Evolutionary conservation across 2,329 filamentous ascomycete species (phyloP).

Genomic region (Nemania bipapillata): DNA sequence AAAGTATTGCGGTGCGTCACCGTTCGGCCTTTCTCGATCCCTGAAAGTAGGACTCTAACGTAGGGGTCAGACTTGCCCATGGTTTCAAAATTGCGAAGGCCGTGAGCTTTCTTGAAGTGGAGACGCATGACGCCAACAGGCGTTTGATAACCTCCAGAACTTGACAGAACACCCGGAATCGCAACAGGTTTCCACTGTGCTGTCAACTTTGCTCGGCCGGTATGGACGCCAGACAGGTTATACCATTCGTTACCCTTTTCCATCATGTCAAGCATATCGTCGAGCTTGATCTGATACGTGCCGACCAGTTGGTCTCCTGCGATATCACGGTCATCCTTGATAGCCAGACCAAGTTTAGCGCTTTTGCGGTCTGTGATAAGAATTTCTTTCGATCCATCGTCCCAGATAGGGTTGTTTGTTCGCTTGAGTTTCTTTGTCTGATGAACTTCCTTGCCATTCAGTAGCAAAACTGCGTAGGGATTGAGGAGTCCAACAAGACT

Average conservation of each 20-base stretch:
- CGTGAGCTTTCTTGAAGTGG: slow-evolving; percentile 84
- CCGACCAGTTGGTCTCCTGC: slow-evolving; percentile 84
- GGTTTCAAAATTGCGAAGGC: slow-evolving; percentile 91
- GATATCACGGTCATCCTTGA: slow-evolving; percentile 95
- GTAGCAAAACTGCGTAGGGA: slow-evolving; percentile 85
- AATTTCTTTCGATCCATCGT: slow-evolving; percentile 90
- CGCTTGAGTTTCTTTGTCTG: slow-evolving; percentile 92
- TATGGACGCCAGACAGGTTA: slow-evolving; percentile 81
- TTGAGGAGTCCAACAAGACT: slow-evolving; percentile 90
- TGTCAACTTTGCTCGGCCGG: slow-evolving; percentile 87
- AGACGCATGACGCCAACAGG: slow-evolving; percentile 95
- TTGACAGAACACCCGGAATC: slow-evolving; percentile 78
- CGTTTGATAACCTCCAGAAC: slow-evolving; percentile 88
- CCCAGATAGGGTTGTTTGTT: slow-evolving; percentile 97
- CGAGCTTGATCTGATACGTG: slow-evolving; percentile 93
- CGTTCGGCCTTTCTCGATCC: slow-evolving; percentile 88
- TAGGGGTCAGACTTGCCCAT: slow-evolving; percentile 98
- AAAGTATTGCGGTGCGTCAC: slow-evolving; percentile 97
- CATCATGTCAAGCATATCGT: slow-evolving; percentile 91
- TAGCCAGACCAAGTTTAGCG: slow-evolving; percentile 87
- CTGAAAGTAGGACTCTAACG: slow-evolving; percentile 85
- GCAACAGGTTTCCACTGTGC: slow-evolving; percentile 96
- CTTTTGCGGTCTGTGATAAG: slow-evolving; percentile 92
- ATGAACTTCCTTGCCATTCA: slow-evolving; percentile 93
- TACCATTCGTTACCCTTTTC: slow-evolving; percentile 97